phyloP scores from a whole-genome alignment of 2,329 filamentous ascomycete genomes.

The Passalora sequoiae region DNA sequence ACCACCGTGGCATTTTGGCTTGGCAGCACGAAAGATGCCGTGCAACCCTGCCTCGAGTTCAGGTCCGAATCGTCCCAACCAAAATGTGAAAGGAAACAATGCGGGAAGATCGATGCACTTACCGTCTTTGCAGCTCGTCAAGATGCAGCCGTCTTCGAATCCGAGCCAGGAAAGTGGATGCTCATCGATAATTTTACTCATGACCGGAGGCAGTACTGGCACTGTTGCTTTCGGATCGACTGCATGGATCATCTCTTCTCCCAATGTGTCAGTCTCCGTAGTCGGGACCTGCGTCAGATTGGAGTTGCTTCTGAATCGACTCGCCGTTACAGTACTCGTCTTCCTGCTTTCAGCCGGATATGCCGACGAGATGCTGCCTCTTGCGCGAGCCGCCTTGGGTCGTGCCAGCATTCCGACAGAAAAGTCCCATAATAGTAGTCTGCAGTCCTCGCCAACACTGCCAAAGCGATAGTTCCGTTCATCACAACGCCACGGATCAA shows the following conservation, averaged over 20 bases:
- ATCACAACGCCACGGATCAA: constrained; percentile 96
- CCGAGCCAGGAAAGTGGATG: constrained; percentile 85
- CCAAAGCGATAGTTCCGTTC: constrained; percentile 93
- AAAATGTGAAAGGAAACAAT: constrained; percentile 6
- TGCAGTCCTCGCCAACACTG: constrained; percentile 89
- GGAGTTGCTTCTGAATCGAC: constrained; percentile 66
- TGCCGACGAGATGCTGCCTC: constrained; percentile 50
- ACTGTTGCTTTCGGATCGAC: constrained; percentile 82
- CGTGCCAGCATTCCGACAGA: constrained; percentile 93
- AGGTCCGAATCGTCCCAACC: constrained; percentile 14
- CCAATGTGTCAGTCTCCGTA: constrained; percentile 38
- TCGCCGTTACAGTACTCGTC: constrained; percentile 45
- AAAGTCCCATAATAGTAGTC: constrained; percentile 93
- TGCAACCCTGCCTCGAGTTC: constrained; percentile 7
- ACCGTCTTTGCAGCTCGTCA: constrained; percentile 90
- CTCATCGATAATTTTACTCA: constrained; percentile 77
- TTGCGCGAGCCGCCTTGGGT: constrained; percentile 63
- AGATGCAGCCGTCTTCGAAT: constrained; percentile 90
- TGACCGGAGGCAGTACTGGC: constrained; percentile 81
- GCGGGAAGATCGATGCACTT: constrained; percentile 36
- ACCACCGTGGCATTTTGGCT: constrained; percentile 5
- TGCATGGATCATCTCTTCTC: constrained; percentile 63
- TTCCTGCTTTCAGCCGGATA: constrained; percentile 44
- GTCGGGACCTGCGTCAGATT: constrained; percentile 49
- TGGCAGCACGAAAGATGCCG: background rate